Conservation (phyloP, 2,329 filamentous ascomycete species). For the Laburnicola sp. region DNA sequence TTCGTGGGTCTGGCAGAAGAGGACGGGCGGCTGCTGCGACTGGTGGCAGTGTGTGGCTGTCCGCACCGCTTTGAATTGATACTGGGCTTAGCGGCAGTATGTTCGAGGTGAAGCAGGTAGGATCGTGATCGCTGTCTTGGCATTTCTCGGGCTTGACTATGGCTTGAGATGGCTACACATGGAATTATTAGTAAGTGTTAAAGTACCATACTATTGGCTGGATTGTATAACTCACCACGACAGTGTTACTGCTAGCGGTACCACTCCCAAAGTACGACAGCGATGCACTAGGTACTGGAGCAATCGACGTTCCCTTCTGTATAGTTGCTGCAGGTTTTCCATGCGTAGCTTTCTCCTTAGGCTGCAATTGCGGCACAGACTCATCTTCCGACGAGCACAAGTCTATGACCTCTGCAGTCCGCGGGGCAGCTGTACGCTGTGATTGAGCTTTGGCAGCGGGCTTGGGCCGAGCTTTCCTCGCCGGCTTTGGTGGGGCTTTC, state of each 20-base stretch:
- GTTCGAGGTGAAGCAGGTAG: background rate
- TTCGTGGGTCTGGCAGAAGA: background rate
- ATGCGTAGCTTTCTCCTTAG: background rate
- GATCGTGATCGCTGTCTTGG: no score
- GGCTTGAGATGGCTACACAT: background rate
- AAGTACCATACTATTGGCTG: background rate
- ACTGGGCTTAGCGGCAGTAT: background rate
- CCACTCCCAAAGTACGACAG: background rate
- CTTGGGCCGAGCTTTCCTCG: background rate
- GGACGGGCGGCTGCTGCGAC: no score
- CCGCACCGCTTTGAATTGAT: background rate
- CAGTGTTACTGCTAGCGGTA: background rate
- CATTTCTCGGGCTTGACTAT: background rate
- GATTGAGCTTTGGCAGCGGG: background rate
- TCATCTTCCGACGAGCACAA: constrained; percentile 16
- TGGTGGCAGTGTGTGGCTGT: no score
- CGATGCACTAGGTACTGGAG: background rate
- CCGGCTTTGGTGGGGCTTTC: background rate
- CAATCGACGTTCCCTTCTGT: background rate
- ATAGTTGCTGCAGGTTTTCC: constrained; percentile 1
- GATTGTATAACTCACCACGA: background rate
- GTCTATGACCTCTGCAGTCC: background rate
- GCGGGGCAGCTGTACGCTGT: background rate
- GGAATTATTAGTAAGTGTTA: background rate
- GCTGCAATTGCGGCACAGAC: background rate